Evolutionary conservation across 2,329 filamentous ascomycete species (phyloP), one percentile per base, ranked within the genome.

Genomic region (Talaromyces sp.): DNA sequence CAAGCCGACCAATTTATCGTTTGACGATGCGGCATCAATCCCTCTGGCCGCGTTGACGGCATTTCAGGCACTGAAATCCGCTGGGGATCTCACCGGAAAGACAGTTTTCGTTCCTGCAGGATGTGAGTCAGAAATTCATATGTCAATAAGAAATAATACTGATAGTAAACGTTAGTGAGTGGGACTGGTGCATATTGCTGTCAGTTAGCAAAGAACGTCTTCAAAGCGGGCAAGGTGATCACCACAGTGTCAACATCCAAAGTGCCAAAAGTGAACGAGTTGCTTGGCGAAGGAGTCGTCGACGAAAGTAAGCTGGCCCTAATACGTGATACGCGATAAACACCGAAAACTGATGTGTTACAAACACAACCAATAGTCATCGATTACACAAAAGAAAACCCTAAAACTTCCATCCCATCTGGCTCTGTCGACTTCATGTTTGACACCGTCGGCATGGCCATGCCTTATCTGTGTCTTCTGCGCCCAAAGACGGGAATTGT

Each of bases 191-290:
- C 73, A 2, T 67, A 78, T 19, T 78, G 71, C 0, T 74, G 79
- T 26, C 81, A 84, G 67, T 66, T 84, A 1, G 77, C 80, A 2
- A 81, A 79, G 64, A 81, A 80, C 31, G 72, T 80, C 5, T 83
- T 80, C 56, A 75, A 76, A 2, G 82, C 90, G 1, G 67, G 67
- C 0, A 75, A 71, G 54, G 70, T 84, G 58, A 78, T 85, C 54
- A 75, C 80, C 0, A 83, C 81, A 0, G 79, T 80, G 0, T 83
- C 81, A 9, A 83, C 82, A 26, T 61, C 72, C 10, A 85, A 85
- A 69, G 62, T 84, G 43, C 61, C 70, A 3, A 69, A 79, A 26
- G 80, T 83, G 0, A 75, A 77, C 51, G 62, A 75, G 60, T 63
- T 75, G 8, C 66, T 79, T 11, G 76, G 76, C 2, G 67, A 74